phyloP scores from a whole-genome alignment of 495 filamentous ascomycete genomes.

The Penicillium argentinense region DNA sequence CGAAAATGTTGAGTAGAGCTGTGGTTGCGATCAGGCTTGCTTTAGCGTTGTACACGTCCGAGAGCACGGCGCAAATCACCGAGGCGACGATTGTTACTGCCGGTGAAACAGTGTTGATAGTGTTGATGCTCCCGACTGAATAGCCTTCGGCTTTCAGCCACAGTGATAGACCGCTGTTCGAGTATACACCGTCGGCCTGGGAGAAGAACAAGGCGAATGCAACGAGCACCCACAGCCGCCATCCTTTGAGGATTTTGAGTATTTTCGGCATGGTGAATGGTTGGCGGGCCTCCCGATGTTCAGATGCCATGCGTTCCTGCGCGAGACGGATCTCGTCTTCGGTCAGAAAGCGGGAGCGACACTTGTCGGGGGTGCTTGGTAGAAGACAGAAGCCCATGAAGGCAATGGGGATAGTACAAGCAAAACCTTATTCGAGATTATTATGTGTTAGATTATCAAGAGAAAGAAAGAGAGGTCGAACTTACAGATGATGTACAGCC shows the following conservation, averaged over 20 bases:
- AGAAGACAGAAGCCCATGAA: slow-evolving; percentile 33
- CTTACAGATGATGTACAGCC: slow-evolving; percentile 49
- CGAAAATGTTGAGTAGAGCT: slow-evolving; percentile 35
- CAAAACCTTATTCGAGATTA: slow-evolving; percentile 24
- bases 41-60: slow-evolving; percentile 42
- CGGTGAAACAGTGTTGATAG: slow-evolving; percentile 40
- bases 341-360: slow-evolving; percentile 34
- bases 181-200: slow-evolving; percentile 27
- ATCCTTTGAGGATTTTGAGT: slow-evolving; percentile 22
- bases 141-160: slow-evolving; percentile 44
- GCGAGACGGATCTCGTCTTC: slow-evolving; percentile 34
- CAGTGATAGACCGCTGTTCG: slow-evolving; percentile 31
- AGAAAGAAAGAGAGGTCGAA: not conserved
- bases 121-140: slow-evolving; percentile 41
- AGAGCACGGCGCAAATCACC: slow-evolving; percentile 39
- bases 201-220: slow-evolving; percentile 38
- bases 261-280: slow-evolving; percentile 23
- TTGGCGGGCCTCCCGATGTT: slow-evolving; percentile 30
- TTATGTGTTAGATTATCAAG: not conserved
- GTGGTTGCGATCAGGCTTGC: slow-evolving; percentile 39
- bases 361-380: slow-evolving; percentile 40
- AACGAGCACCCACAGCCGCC: slow-evolving; percentile 27
- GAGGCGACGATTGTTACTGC: slow-evolving; percentile 43
- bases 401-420: slow-evolving; percentile 27
- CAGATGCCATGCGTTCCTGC: slow-evolving; percentile 31